Evolutionary conservation across 2,329 filamentous ascomycete species (phyloP).

Genomic region (Rhynchosporium secalis): DNA sequence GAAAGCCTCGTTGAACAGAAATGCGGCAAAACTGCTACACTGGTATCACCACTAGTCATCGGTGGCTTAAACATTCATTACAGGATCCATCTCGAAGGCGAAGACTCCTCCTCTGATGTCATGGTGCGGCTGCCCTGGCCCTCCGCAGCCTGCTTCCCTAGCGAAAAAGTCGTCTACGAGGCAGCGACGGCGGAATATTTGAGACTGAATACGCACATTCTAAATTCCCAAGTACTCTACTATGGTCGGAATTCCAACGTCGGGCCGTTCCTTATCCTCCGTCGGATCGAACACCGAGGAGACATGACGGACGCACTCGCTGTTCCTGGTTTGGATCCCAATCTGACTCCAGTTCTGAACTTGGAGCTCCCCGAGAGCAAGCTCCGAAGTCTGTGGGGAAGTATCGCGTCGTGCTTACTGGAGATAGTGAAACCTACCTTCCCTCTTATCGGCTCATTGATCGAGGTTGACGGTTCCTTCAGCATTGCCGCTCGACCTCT

Average conservation of each 20-base stretch:
- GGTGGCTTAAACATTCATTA: conserved; percentile 30
- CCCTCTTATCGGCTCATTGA: conserved; percentile 3
- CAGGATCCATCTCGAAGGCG: conserved; percentile 24
- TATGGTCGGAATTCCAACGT: conserved; percentile 23
- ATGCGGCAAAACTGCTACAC: conserved; percentile 23
- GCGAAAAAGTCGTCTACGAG: conserved; percentile 25
- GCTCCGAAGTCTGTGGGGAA: background rate
- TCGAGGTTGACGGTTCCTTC: background rate
- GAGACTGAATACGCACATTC: conserved; percentile 21
- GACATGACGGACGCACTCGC: conserved; percentile 37
- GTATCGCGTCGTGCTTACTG: conserved; percentile 1
- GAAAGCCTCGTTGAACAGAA: conserved; percentile 22
- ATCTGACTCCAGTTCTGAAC: conserved; percentile 35
- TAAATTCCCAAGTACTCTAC: conserved; percentile 21
- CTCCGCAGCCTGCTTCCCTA: conserved; percentile 19
- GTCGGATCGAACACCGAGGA: conserved; percentile 37
- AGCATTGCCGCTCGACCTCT: conserved; percentile 14
- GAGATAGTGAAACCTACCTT: background rate
- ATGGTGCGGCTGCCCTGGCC: conserved; percentile 20
- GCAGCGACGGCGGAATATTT: conserved; percentile 22
- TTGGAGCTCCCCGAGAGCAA: conserved; percentile 29
- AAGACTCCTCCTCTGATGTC: conserved; percentile 11
- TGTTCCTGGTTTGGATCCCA: conserved; percentile 36
- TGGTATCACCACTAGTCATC: conserved; percentile 24
- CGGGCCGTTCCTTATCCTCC: conserved; percentile 26